Base-by-base conservation (phyloP, 2,329 filamentous ascomycete species). In the Dactylella cylindrospora region DNA sequence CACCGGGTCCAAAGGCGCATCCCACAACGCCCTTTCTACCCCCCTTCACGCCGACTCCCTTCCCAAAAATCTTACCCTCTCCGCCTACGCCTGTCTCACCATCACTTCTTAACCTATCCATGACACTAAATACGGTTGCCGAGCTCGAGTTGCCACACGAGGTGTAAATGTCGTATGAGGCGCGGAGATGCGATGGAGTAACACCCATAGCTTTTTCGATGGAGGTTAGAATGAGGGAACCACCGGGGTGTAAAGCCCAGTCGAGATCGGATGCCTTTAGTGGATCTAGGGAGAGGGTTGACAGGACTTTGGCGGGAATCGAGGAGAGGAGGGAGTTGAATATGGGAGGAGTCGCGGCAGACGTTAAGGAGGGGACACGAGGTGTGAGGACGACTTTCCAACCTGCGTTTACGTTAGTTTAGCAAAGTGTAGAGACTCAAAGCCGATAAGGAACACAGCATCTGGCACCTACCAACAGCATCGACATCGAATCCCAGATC, bases 201-300 rank as follows among this genome's bases (percentile, higher is more conserved):
- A 87, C 77, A 4, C 73, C 70, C 75, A 88, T 76, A 1, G 74
- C 76, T 33, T 74, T 74, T 70, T 86, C 80, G 0, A 84, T 81
- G 0, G 83, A 82, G 0, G 81, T 77, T 1, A 88, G 74, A 33
- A 88, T 85, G 0, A 83, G 82, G 0, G 81, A 76, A 13, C 84
- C 84, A 3, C 84, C 84, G 0, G 84, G 84, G 67, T 88, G 84
- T 69, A 88, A 78, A 0, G 84, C 84, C 84, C 84, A 88, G 73
- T 88, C 84, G 66, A 85, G 86, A 59, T 84, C 80, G 0, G 75
- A 70, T 0, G 83, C 74, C 0, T 70, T 65, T n/a, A 71, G 68
- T 67, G 78, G 78, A 5, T 71, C 67, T 3, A 70, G 68, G 0
- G 80, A 78, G 2, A 82, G 71, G 0, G 72, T 65, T 1, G 74